Percentiles rank a stretch among this genome's conserved stretches.
Conservation (phyloP, 2,329 filamentous ascomycete species). For the Exophiala calicioides region DNA sequence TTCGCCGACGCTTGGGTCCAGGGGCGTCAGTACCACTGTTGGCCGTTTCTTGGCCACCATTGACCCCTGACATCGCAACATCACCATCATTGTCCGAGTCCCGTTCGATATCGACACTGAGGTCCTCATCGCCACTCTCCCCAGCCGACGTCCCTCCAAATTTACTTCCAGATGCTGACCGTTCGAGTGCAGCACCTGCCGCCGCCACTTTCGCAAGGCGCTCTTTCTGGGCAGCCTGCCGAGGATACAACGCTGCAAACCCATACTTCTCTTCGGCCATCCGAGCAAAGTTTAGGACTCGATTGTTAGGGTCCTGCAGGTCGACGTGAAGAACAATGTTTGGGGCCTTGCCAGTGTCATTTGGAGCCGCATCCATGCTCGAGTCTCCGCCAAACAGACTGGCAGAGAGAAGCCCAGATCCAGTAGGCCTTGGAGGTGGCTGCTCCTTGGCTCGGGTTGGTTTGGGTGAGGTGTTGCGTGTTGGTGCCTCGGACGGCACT, state of each 20-base stretch:
- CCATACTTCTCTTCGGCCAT: conserved; percentile 93
- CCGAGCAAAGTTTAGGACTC: conserved; percentile 92
- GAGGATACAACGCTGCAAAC: conserved; percentile 89
- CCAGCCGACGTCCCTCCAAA: conserved; percentile 69
- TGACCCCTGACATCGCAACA: conserved; percentile 42
- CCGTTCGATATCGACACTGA: conserved; percentile 86
- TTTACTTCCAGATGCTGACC: conserved; percentile 38
- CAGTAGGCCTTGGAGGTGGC: conserved; percentile 59
- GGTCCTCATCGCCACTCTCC: conserved; percentile 65
- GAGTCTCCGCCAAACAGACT: conserved; percentile 59
- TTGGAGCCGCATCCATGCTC: conserved; percentile 47
- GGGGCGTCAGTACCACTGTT: conserved; percentile 57
- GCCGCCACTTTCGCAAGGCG: conserved; percentile 85
- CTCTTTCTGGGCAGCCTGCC: conserved; percentile 83
- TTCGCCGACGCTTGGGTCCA: conserved; percentile 76
- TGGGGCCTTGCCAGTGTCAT: conserved; percentile 53
- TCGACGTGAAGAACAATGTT: conserved; percentile 84
- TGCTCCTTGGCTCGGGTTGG: conserved; percentile 57
- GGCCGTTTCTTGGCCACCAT: conserved; percentile 56
- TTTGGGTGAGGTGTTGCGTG: conserved; percentile 58
- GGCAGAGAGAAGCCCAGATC: conserved; percentile 65
- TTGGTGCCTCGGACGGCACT: conserved; percentile 50
- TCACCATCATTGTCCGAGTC: conserved; percentile 57
- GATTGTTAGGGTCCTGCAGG: conserved; percentile 78
- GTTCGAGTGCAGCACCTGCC: conserved; percentile 81